Evolutionary conservation across 495 filamentous ascomycete genomes (phyloP), one percentile per base, ranked within the genome.

Genomic region (Viridothelium virens): DNA sequence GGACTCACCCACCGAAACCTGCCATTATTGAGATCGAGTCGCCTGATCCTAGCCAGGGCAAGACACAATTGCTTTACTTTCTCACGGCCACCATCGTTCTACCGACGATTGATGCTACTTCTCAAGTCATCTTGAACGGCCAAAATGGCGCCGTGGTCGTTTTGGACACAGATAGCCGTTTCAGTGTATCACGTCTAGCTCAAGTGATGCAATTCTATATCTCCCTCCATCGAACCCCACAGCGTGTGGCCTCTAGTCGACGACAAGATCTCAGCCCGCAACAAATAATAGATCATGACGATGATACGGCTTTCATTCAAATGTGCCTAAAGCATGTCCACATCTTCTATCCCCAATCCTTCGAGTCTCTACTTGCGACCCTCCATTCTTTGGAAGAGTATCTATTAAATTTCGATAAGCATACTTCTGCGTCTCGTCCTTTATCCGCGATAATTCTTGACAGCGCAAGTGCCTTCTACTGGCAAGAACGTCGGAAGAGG

Each of bases 21-120:
- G 81, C 75, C 63, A 85, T 80, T 68, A 76, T 88, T 46, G 85
- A 88, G 69, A 79, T 89, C 38, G 79, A 81, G 9, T 83, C 84
- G 61, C 76, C 78, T 38, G 74, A 77, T 0, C 82, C 85, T 18
- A 81, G 78, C 25, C 78, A 80, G n/a, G 86, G 86, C 3, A 87
- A 86, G 69, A 84, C 88, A 34, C 81, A 90, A 50, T 76, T 91
- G 0, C 77, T 96, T 3, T 85, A 96, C 67, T 87, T 90, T 72
- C 70, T 89, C 6, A 76, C 87, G 3, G 77, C 86, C 10, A 75
- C 81, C 2, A 81, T 84, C 0, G 76, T 89, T 12, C 77, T 94
- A 9, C 82, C 87, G 1, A 48, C 76, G 1, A 14, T 36, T 9
- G n/a, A 36, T 36, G 31, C 53, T 14, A 5, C 53, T 34, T 59